Evolutionary conservation across 225 moss, liverwort and hornwort genomes (phyloP), one percentile per base, ranked within the genome.

Genomic region (Marchantia polymorpha): DNA sequence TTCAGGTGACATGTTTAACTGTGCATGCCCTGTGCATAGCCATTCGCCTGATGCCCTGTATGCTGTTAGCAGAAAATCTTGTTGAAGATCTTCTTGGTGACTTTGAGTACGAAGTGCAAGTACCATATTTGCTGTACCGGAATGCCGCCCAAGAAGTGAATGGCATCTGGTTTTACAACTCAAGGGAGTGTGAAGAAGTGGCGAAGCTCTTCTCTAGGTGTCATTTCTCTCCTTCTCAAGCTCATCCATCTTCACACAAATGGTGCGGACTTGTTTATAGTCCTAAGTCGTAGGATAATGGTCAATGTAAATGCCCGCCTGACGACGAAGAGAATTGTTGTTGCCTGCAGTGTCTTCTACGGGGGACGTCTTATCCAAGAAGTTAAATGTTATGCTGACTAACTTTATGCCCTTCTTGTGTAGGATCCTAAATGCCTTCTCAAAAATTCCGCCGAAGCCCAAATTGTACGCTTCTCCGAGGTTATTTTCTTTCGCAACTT

Each of bases 101-200:
- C 79, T 99, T 99, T 74, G 97, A 99, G 83, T 99, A 92, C 67
- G 97, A 99, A 85, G 95, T 99, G 65, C 97, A 99, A 79, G 92
- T 95, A 52, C 97, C 97, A 39, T 99, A 99, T 83, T 86, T 99
- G 49, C 82, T 99, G 61, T 95, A 99, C 83, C 93, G 97, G 68
- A 99, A 99, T 79, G 92, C 97, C 30, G 88, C 90, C 11, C 95
- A 91, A 79, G 94, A 99, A 85, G 95, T 99, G 64, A 94, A 99
- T 73, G 97, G 94, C 80, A 99, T 99, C 75, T 99, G 97, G 97
- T 99, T 99, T 75, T 95, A 95, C 80, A 99, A 94, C 82, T 83
- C 85, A 53, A 85, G 92, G 59, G 97, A 99, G 83, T 99, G 97
- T 69, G 97, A 99, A 83, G 94, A 99, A 56, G 97, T 99, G 46